These are phyloP conservation scores for Malus sylvestris DNA, from an alignment of 306 rosid species.

Conservation along the genomic window DNA sequence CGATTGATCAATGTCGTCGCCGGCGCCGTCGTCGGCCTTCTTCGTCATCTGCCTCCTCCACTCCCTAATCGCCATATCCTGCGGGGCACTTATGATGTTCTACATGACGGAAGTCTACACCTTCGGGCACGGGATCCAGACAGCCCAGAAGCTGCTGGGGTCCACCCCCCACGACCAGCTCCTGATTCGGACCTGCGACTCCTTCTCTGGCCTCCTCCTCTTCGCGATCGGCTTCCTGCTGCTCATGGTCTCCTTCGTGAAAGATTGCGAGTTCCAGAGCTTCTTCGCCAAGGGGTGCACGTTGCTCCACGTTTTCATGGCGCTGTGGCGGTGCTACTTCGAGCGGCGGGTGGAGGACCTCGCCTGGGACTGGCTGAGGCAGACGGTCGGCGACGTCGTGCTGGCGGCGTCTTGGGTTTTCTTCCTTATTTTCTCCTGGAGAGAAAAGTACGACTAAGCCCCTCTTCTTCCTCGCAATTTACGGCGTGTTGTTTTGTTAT, in stretches of 20 bases:
- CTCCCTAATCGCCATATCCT: conserved; percentile 50
- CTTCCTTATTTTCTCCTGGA: conserved; percentile 81
- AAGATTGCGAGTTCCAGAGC: conserved; percentile 64
- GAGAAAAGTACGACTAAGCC: conserved; percentile 78
- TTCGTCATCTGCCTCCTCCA: conserved; percentile 74
- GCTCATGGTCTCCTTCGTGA: conserved; percentile 83
- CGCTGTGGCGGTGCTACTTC: conserved; percentile 73
- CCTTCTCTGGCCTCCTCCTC: conserved; percentile 81
- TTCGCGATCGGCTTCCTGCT: conserved; percentile 75
- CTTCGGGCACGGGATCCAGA: conserved; percentile 65
- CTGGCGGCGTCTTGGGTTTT: conserved; percentile 82
- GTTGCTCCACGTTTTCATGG: conserved; percentile 68
- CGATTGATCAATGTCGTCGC: background rate
- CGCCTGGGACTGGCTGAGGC: conserved; percentile 90
- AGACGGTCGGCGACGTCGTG: conserved; percentile 74
- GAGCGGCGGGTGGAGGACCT: conserved; percentile 82
- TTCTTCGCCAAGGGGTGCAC: conserved; percentile 84
- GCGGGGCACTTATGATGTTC: conserved; percentile 90
- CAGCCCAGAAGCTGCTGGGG: conserved; percentile 69
- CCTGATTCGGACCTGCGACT: conserved; percentile 82
- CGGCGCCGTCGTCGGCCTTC: conserved; percentile 60
- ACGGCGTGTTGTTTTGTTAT: background rate
- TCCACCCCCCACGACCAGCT: conserved; percentile 94
- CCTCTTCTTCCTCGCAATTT: background rate
- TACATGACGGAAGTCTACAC: conserved; percentile 80